Evolutionary conservation across 78 protist genomes (phyloP), one percentile per base, ranked within the genome.

Genomic region (Monocercomonoides exilis): DNA sequence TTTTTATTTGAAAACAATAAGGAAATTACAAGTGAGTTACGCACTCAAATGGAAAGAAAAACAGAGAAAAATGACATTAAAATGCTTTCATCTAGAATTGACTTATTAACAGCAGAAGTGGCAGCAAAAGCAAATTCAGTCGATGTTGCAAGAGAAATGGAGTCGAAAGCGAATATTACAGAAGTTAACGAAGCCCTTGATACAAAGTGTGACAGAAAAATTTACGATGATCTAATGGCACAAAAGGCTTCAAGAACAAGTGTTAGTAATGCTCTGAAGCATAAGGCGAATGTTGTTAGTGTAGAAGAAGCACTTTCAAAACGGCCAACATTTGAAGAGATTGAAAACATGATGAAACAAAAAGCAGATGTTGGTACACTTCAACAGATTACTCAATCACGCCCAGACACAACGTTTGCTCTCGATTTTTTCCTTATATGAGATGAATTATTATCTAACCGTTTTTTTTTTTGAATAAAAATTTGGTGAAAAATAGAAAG

Each of bases 141-240:
- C 4, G 82, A 79, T 79, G 82, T 79, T 41, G 82, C 82, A 33
- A 4, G 43, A 29, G 82, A 79, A 6, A 33, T 79, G 82, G 82
- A 79, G 36, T 38, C 82, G 6, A 79, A 79, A 41, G 82, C 82
- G 5, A 79, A 79, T 21, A 6, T 79, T 33, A 79, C 6, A 5
- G 82, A 79, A 4, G 82, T 79, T 41, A 21, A 6, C 11, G 82
- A 4, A 29, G 21, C 21, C 6, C 82, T 79, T 6, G 43, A 79
- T 32, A 79, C 82, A 21, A 79, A 79, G 82, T 33, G 45, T 21
- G 21, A 21, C 11, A 79, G 36, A 21, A 32, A 4, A 4, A 41
- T 32, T 41, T 4, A 4, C 42, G 82, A 21, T 5, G 82, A 21
- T 33, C 11, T 29, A 54, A 11, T 54, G 38, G 70, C 11, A 29